A percentile compares a stretch with the other conserved stretches of the same genome.
These are phyloP conservation scores for Porphyra umbilicalis DNA, from an alignment of 31 red algal genomes.

Conservation along the genomic window DNA sequence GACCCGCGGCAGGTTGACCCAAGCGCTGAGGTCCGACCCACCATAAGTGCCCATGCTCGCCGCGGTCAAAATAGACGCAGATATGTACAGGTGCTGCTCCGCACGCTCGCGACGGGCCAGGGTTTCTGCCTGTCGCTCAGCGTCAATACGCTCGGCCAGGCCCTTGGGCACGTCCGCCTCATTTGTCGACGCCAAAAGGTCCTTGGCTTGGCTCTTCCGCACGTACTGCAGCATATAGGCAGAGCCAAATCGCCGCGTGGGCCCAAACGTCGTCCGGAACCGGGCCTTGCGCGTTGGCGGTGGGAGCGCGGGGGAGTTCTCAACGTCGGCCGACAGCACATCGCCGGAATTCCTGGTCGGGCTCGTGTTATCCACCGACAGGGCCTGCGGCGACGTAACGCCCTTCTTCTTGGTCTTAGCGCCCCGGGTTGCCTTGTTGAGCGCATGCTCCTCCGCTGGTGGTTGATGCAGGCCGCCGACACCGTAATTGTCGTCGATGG, in stretches of 20 bases:
- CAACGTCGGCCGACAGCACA: neutral
- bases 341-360: neutral
- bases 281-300: conserved; percentile 40
- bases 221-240: conserved; percentile 98
- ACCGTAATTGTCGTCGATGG: conserved; percentile 46
- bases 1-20: conserved; percentile 52
- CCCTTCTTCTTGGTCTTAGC: neutral
- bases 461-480: neutral
- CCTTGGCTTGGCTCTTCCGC: conserved; percentile 45
- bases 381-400: neutral
- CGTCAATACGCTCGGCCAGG: conserved; percentile 56
- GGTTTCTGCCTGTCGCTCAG: conserved; percentile 80
- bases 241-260: conserved; percentile 64
- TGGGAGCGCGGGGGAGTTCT: conserved; percentile 16
- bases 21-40: conserved; percentile 56
- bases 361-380: neutral
- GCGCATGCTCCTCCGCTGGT: neutral
- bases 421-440: neutral
- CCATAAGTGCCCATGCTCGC: conserved; percentile 49
- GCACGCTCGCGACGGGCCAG: conserved; percentile 50
- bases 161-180: conserved; percentile 68
- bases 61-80: conserved; percentile 52
- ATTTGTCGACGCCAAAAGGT: conserved; percentile 24
- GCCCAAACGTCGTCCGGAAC: conserved; percentile 28
- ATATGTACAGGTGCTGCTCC: conserved; percentile 93